Evolutionary conservation across 2,329 filamentous ascomycete species (phyloP).

Genomic region (Pseudovirgaria hyperparasitica): DNA sequence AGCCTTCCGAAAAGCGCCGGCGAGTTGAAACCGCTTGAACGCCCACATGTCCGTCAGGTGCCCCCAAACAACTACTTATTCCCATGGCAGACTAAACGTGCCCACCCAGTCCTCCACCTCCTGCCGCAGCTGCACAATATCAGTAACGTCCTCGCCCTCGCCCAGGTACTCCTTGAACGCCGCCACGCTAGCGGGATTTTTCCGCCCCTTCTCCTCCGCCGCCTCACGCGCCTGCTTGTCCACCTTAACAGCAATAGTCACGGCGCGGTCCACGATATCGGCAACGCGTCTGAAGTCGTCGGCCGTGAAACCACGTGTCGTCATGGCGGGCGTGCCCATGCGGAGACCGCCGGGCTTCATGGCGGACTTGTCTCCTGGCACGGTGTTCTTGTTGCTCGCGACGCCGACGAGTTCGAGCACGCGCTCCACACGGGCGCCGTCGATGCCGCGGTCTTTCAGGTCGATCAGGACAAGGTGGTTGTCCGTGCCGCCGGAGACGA

Average conservation of each 20-base stretch:
- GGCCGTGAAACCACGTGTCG: constrained; percentile 81
- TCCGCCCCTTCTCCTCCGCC: constrained; percentile 22
- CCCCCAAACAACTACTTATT: no score
- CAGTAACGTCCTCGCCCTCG: constrained; percentile 27
- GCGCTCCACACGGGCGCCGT: constrained; percentile 90
- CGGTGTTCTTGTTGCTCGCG: constrained; percentile 99
- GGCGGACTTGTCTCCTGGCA: constrained; percentile 93
- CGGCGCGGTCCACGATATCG: constrained; percentile 28
- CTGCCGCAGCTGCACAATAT: constrained; percentile 26
- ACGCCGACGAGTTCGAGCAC: constrained; percentile 98
- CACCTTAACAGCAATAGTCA: constrained; percentile 27
- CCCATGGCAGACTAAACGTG: constrained; percentile 28
- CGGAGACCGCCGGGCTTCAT: constrained; percentile 89
- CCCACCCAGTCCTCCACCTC: constrained; percentile 30
- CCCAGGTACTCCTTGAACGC: constrained; percentile 29
- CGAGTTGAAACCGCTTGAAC: no score
- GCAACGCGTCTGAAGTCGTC: constrained; percentile 69
- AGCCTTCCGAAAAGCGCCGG: no score
- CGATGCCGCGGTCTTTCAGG: constrained; percentile 72
- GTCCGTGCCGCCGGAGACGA: constrained; percentile 91
- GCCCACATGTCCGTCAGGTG: no score
- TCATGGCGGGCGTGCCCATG: constrained; percentile 96
- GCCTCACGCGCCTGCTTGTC: constrained; percentile 27
- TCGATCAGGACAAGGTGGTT: constrained; percentile 96
- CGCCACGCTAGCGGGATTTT: constrained; percentile 25